Percentiles rank a stretch among this genome's conserved stretches.
These are phyloP conservation scores for Syzygium oleosum DNA, from an alignment of 345 rosid species.

Conservation along the genomic window DNA sequence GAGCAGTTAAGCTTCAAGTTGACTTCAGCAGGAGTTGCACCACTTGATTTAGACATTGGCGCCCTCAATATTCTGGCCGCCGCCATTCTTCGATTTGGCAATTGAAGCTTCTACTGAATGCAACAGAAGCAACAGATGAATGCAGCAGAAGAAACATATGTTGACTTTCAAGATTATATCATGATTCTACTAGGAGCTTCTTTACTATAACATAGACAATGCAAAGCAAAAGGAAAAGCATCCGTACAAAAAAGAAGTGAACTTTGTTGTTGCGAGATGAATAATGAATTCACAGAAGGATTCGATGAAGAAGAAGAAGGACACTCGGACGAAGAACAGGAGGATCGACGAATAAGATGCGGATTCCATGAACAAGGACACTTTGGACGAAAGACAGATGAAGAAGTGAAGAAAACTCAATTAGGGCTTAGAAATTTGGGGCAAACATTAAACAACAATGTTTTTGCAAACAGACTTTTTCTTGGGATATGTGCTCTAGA, in stretches of 20 bases:
- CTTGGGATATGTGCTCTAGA: too few relatives aligned
- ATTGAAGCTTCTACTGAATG: not conserved
- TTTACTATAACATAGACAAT: not conserved
- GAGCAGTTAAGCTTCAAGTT: fast-evolving
- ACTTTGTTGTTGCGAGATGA: not conserved
- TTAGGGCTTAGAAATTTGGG: too few relatives aligned
- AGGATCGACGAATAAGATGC: too few relatives aligned
- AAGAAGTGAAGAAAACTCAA: too few relatives aligned
- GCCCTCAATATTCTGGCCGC: fast-evolving
- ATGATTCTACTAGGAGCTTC: not conserved
- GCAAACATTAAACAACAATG: too few relatives aligned
- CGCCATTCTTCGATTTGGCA: not conserved
- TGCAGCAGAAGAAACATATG: not conserved
- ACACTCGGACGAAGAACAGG: too few relatives aligned
- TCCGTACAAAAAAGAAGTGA: not conserved
- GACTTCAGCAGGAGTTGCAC: not conserved
- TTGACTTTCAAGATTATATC: not conserved
- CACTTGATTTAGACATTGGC: not conserved
- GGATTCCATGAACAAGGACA: too few relatives aligned
- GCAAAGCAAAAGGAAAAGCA: not conserved
- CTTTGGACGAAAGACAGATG: too few relatives aligned
- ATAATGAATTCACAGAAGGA: too few relatives aligned
- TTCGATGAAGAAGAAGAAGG: too few relatives aligned
- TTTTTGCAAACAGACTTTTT: too few relatives aligned
- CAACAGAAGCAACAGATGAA: not conserved